Base-by-base conservation (phyloP, 768 basidiomycete species). In the Rhodotorula paludigena region DNA sequence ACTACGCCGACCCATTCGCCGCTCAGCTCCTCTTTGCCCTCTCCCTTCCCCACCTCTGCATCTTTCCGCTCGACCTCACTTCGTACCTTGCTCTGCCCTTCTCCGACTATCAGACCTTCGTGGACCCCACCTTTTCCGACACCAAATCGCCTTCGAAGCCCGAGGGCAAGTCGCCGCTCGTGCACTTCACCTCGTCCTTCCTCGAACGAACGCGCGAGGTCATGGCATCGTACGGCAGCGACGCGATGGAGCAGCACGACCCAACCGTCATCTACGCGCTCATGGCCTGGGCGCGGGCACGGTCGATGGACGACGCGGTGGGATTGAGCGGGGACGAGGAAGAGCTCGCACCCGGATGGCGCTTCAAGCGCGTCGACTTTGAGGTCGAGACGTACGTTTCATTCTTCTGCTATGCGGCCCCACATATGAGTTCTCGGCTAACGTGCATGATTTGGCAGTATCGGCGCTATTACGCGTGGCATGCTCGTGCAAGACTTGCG, bases 181-280 rank as follows among this genome's bases (percentile, higher is more conserved):
- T 47, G n/a, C 57, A 68, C 49, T 75, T 75, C 58, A 89, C 89
- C 12, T 87, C 87, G 72, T 82, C 89, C 9, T 85, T 94, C 79
- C 79, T 92, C 2, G 85, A 88, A 76, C 83, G 85, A 51, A 84
- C 89, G 7, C 80, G 89, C 41, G 86, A 86, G 68, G 79, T 92
- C 57, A 91, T 93, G 87, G 64, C 85, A n/a, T 74, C 81, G 56
- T 91, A 85, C 67, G 90, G 90, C 14, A 85, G 87, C 68, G 91
- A 93, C 76, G 87, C 84, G 9, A 84, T 96, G 84, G 89, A 92
- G 79, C 82, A 93, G 62, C 92, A 97, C 74, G 92, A 97, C 73
- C 88, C 92, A 52, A 86, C 86, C 18, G 89, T 90, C 5, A 83
- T 94, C 23, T 94, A 90, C 89, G 91, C 87, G 77, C 89, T 90